phyloP scores from a whole-genome alignment of 129 eudicot species.

The Chrysanthemum seticuspe region DNA sequence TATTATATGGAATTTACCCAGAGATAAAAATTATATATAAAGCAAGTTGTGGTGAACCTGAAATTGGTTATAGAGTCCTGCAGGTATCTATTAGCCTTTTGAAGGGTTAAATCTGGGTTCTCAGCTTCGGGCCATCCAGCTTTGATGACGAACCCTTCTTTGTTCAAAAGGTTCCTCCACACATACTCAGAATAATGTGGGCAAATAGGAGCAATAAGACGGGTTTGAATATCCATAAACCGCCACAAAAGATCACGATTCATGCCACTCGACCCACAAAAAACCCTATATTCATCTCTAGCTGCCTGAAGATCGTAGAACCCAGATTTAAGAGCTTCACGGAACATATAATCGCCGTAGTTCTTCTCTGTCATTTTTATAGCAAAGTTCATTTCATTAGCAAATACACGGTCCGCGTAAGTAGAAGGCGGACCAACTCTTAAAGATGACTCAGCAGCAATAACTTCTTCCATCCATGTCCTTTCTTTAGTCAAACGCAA shows the following conservation, averaged over 20 bases:
- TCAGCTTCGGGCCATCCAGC: slow-evolving; percentile 84
- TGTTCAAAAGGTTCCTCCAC: slow-evolving; percentile 64
- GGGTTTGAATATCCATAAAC: slow-evolving; percentile 85
- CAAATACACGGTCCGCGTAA: slow-evolving; percentile 76
- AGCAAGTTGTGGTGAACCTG: slow-evolving; percentile 29
- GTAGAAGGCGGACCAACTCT: slow-evolving; percentile 52
- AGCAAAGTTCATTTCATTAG: slow-evolving; percentile 77
- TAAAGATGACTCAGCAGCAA: slow-evolving; percentile 59
- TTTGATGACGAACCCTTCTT: slow-evolving; percentile 68
- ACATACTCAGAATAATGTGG: slow-evolving; percentile 82
- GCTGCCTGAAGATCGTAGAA: slow-evolving; percentile 92
- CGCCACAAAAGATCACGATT: slow-evolving; percentile 63
- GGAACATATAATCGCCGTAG: slow-evolving; percentile 64
- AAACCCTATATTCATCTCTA: slow-evolving; percentile 82
- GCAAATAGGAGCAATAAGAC: slow-evolving; percentile 80
- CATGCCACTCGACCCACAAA: slow-evolving; percentile 72
- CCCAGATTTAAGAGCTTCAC: slow-evolving; percentile 83
- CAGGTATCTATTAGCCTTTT: slow-evolving; percentile 74
- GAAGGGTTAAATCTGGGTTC: slow-evolving; percentile 66
- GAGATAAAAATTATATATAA: no score
- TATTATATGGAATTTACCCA: no score
- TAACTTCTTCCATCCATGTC: slow-evolving; percentile 74
- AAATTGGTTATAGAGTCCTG: slow-evolving; percentile 67
- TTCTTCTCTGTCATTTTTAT: slow-evolving; percentile 66
- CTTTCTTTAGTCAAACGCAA: slow-evolving; percentile 78